Evolutionary conservation across 2,329 filamentous ascomycete genomes (phyloP).

Genomic region (Penicillium capsulatum): DNA sequence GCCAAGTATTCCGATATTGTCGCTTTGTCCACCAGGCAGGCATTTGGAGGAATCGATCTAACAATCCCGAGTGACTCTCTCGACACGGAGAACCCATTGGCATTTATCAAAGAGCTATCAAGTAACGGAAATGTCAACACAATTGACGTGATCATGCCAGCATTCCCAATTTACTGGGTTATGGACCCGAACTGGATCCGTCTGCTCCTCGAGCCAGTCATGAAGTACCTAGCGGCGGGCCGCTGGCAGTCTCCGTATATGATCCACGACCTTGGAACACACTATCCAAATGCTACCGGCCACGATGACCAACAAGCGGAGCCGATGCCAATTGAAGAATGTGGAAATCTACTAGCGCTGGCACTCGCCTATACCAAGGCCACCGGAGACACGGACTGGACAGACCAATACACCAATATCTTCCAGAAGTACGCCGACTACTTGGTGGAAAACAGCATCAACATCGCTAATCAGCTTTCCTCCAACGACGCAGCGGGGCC

Average conservation of each 20-base stretch:
- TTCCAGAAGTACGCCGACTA: constrained; percentile 42
- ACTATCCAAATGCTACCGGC: constrained; percentile 42
- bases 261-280: constrained; percentile 42
- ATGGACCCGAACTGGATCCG: constrained; percentile 43
- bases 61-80: constrained; percentile 35
- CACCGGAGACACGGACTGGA: constrained; percentile 39
- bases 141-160: constrained; percentile 43
- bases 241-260: constrained; percentile 37
- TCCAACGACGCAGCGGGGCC: constrained; percentile 43
- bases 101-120: constrained; percentile 44
- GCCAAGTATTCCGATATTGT: constrained; percentile 43
- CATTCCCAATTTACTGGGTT: constrained; percentile 43
- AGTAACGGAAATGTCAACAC: constrained; percentile 45
- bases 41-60: constrained; percentile 41
- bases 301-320: constrained; percentile 40
- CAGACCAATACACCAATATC: constrained; percentile 32
- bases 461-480: constrained; percentile 40
- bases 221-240: constrained; percentile 41
- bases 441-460: constrained; percentile 37
- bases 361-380: constrained; percentile 37
- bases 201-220: constrained; percentile 43
- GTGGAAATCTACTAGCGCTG: constrained; percentile 39
- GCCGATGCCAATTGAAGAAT: constrained; percentile 43
- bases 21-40: constrained; percentile 40
- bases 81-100: constrained; percentile 30